These are phyloP conservation scores for Thalia dealbata DNA, from an alignment of 176 grass and related monocot genomes.

Conservation along the genomic window DNA sequence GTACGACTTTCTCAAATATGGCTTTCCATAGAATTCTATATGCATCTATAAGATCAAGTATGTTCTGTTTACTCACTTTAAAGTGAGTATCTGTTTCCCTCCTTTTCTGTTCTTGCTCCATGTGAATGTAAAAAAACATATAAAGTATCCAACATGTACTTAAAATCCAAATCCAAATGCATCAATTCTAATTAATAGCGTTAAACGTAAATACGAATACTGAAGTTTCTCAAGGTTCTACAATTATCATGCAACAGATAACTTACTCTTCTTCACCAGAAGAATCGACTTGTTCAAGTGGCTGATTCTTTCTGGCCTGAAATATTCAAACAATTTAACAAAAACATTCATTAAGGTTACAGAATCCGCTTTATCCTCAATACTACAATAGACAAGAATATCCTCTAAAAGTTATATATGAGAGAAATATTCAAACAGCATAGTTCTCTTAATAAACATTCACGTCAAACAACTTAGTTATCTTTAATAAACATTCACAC, in stretches of 20 bases:
- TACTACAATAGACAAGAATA: background rate
- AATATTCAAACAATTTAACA: slow-evolving; percentile 18
- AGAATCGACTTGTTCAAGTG: slow-evolving; percentile 63
- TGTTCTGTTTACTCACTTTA: no score
- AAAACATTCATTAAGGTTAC: background rate
- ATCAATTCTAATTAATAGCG: background rate
- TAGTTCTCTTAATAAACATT: no score
- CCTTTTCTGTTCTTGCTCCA: background rate
- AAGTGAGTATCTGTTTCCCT: no score
- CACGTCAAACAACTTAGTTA: slow-evolving; percentile 6
- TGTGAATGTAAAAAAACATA: background rate
- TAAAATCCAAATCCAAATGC: slow-evolving; percentile 12
- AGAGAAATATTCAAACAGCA: no score
- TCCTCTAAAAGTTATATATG: background rate
- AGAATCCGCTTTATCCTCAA: background rate
- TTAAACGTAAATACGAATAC: slow-evolving; percentile 2
- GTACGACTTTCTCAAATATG: no score
- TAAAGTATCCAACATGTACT: background rate
- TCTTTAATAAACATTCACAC: background rate
- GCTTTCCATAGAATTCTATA: no score
- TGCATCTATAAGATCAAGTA: no score
- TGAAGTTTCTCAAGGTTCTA: slow-evolving; percentile 12
- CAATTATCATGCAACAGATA: slow-evolving; percentile 5
- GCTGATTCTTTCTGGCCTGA: slow-evolving; percentile 73
- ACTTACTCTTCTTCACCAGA: slow-evolving; percentile 98